Conservation (phyloP, 768 basidiomycete genomes). For the Collybia nuda region DNA sequence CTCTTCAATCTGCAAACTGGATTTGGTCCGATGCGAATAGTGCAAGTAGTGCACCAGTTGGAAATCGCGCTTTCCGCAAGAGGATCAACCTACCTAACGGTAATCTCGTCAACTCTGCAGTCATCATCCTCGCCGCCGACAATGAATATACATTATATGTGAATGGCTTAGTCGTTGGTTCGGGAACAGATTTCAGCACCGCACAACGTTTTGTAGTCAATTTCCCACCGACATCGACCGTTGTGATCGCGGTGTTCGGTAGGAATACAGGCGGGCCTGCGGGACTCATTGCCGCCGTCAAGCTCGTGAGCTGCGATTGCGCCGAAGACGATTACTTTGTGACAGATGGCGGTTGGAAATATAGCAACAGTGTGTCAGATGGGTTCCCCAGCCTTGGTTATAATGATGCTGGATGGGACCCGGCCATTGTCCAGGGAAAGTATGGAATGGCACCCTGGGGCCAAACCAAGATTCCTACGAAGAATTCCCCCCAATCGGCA, state of each 20-base stretch:
- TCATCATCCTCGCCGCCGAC: slow-evolving; percentile 21
- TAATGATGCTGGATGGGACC: slow-evolving; percentile 19
- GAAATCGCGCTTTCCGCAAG: slow-evolving; percentile 25
- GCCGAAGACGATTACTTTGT: slow-evolving; percentile 4
- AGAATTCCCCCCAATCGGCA: slow-evolving; percentile 3
- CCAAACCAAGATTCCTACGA: background rate
- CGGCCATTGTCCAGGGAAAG: slow-evolving; percentile 17
- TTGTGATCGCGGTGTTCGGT: slow-evolving; percentile 14
- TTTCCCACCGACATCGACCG: slow-evolving; percentile 8
- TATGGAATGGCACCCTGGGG: slow-evolving; percentile 21
- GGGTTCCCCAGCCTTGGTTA: slow-evolving; percentile 9
- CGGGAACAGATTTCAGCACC: slow-evolving; percentile 6
- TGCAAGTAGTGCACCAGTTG: slow-evolving; percentile 16
- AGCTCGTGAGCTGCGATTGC: slow-evolving; percentile 12
- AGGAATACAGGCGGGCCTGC: slow-evolving; percentile 6
- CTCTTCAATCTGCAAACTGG: slow-evolving; percentile 19
- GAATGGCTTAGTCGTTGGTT: slow-evolving; percentile 21
- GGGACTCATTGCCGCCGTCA: slow-evolving; percentile 12
- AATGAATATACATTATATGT: slow-evolving; percentile 25
- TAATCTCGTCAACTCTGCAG: slow-evolving; percentile 17
- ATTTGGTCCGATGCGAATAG: slow-evolving; percentile 28
- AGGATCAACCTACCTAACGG: slow-evolving; percentile 20
- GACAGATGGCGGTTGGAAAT: slow-evolving; percentile 23
- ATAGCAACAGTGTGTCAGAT: slow-evolving; percentile 9
- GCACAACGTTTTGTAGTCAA: slow-evolving; percentile 15